phyloP scores from a whole-genome alignment of 768 basidiomycete genomes.

The Coprinopsis cinerea region DNA sequence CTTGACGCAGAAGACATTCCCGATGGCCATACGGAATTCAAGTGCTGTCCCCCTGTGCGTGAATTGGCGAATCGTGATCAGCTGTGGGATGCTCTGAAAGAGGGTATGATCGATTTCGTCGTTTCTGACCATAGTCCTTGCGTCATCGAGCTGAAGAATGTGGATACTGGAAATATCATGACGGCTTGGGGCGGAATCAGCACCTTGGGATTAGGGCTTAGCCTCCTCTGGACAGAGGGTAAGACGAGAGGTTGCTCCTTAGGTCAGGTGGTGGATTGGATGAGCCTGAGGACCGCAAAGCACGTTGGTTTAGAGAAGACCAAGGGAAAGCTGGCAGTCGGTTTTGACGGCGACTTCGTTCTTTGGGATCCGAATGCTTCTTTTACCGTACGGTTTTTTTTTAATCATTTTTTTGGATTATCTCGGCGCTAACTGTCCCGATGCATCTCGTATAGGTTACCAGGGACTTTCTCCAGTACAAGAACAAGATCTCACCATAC shows the following conservation, averaged over 20 bases:
- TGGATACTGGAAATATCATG: constrained; percentile 79
- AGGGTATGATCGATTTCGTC: constrained; percentile 84
- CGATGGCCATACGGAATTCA: constrained; percentile 76
- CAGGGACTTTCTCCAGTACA: constrained; percentile 71
- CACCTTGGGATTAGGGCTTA: constrained; percentile 83
- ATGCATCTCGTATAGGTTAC: constrained; percentile 68
- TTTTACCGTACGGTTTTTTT: constrained; percentile 26
- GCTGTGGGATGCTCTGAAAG: constrained; percentile 77
- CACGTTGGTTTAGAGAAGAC: constrained; percentile 65
- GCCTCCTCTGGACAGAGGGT: constrained; percentile 85
- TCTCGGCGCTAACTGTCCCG: background rate
- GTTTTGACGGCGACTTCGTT: constrained; percentile 82
- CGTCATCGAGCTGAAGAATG: constrained; percentile 70
- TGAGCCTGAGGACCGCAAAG: constrained; percentile 62
- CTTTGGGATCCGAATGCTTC: constrained; percentile 60
- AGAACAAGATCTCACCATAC: constrained; percentile 92
- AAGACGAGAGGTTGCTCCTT: constrained; percentile 52
- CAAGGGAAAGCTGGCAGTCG: constrained; percentile 72
- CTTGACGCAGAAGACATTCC: constrained; percentile 72
- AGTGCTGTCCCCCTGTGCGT: constrained; percentile 95
- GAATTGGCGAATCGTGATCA: constrained; percentile 61
- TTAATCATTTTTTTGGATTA: constrained; percentile 2
- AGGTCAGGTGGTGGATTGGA: constrained; percentile 68
- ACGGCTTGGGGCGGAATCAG: constrained; percentile 93
- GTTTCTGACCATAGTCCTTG: constrained; percentile 98